A percentile compares a stretch with the other conserved stretches of the same genome.
These are phyloP conservation scores for Elymus sibiricus DNA, from an alignment of 176 grass and related monocot species.

Conservation along the genomic window DNA sequence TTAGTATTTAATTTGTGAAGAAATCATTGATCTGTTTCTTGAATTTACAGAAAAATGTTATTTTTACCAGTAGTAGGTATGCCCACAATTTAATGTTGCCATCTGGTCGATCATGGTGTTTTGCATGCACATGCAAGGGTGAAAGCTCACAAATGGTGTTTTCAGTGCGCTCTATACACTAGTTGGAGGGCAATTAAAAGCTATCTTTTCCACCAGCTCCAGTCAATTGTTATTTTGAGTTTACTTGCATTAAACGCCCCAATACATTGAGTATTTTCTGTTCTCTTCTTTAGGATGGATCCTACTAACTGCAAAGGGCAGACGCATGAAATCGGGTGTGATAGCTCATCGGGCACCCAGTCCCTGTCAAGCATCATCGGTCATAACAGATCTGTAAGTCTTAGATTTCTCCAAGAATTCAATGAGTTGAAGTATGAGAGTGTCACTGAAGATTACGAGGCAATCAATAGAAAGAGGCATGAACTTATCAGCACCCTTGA, in stretches of 20 bases:
- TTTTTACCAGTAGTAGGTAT: background rate
- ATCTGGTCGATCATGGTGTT: background rate
- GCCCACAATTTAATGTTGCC: background rate
- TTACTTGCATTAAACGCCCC: background rate
- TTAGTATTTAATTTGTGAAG: background rate
- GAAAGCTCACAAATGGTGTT: background rate
- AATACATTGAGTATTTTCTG: background rate
- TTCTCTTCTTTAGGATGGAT: slow-evolving; percentile 25
- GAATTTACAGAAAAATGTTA: background rate
- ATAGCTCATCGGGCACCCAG: background rate
- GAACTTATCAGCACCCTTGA: slow-evolving; percentile 30
- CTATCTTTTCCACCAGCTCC: background rate
- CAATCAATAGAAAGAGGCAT: slow-evolving; percentile 11
- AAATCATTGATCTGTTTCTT: background rate
- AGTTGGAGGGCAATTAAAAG: background rate
- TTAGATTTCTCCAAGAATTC: slow-evolving; percentile 20
- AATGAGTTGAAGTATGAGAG: slow-evolving; percentile 30
- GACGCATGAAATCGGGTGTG: slow-evolving; percentile 10
- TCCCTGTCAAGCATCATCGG: slow-evolving; percentile 21
- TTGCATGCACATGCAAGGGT: background rate
- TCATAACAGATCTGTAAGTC: background rate
- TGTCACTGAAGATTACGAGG: slow-evolving; percentile 28
- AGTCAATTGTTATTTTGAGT: background rate
- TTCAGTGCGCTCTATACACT: background rate
- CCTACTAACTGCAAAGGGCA: slow-evolving; percentile 17